phyloP scores from a whole-genome alignment of 2,329 filamentous ascomycete genomes.

The Bretziella fagacearum region DNA sequence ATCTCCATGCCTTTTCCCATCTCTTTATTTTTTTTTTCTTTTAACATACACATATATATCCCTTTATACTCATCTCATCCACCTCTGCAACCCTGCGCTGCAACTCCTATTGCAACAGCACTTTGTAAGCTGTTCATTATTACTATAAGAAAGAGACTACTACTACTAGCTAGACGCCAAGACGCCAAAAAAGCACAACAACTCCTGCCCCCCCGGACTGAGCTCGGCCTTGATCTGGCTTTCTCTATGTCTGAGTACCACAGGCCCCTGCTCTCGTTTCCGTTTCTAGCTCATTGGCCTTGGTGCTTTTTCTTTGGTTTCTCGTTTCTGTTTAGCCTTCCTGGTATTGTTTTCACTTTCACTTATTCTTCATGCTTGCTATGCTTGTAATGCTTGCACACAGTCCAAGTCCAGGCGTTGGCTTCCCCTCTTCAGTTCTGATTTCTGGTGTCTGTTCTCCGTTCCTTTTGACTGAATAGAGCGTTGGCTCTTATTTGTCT shows the following conservation, averaged over 20 bases:
- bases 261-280: slow-evolving; percentile 3
- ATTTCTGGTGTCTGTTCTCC: not conserved
- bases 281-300: slow-evolving; percentile 1
- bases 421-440: not conserved
- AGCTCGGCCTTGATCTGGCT: not conserved
- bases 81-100: too few species aligned
- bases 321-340: not conserved
- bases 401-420: not conserved
- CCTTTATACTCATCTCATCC: too few species aligned
- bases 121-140: too few species aligned
- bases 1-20: too few species aligned
- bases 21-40: too few species aligned
- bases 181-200: not conserved
- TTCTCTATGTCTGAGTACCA: not conserved
- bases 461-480: not conserved
- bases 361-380: not conserved
- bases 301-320: slow-evolving; percentile 2
- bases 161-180: too few species aligned
- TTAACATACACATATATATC: too few species aligned
- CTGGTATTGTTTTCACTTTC: not conserved
- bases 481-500: not conserved
- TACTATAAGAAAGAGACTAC: too few species aligned
- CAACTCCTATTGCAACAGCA: too few species aligned
- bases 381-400: not conserved
- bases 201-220: not conserved